Percentiles rank a stretch among this genome's conserved stretches.
phyloP scores from a whole-genome alignment of 371 early-diverging fungal species.

The Syncephalastrum contaminatum region DNA sequence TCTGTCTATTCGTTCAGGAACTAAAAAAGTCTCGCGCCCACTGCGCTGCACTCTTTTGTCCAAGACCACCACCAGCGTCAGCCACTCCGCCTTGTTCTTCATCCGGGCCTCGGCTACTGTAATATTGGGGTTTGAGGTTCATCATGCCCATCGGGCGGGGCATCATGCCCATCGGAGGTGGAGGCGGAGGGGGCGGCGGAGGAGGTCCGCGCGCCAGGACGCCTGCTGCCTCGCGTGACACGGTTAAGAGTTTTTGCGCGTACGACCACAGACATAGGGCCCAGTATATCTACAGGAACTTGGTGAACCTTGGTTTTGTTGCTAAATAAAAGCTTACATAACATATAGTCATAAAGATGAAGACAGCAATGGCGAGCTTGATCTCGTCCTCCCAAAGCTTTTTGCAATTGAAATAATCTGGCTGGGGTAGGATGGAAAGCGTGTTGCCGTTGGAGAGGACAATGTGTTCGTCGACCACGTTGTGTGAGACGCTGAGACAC shows the following conservation, averaged over 20 bases:
- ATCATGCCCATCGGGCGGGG: constrained; percentile 4
- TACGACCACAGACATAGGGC: constrained; percentile 36
- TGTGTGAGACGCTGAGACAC: no score
- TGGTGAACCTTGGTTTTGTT: not conserved
- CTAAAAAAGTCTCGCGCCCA: not conserved
- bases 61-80: not conserved
- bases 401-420: constrained; percentile 39
- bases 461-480: no score
- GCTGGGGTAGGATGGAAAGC: constrained; percentile 3
- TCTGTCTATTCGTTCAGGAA: not conserved
- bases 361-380: constrained; percentile 30
- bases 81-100: not conserved
- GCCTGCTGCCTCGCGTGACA: constrained; percentile 6
- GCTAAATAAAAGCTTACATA: constrained; percentile 21
- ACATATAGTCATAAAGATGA: constrained; percentile 25
- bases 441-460: no score
- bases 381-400: constrained; percentile 44
- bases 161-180: constrained; percentile 1
- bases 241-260: constrained; percentile 27
- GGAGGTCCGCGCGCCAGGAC: constrained; percentile 6
- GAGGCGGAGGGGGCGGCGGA: constrained; percentile 4
- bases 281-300: constrained; percentile 32
- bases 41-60: constrained; percentile 12
- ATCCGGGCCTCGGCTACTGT: not conserved
- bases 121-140: constrained; percentile 10